Evolutionary conservation across 139 green algal species (phyloP).

Genomic region (Chlorella sp.): DNA sequence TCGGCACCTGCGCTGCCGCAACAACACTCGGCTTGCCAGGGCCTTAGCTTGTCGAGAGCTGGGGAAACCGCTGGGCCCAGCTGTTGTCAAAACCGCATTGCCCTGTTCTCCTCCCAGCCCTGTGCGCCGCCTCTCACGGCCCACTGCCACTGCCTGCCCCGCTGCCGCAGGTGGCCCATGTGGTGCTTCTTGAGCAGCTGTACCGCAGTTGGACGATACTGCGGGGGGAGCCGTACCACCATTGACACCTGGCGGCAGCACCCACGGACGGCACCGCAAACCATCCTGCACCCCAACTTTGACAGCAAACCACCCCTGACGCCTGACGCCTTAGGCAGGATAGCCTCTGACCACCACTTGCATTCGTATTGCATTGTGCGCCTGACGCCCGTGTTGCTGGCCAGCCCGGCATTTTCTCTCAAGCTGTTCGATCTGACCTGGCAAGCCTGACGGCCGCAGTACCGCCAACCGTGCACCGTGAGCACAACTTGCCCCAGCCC

Average conservation of each 20-base stretch:
- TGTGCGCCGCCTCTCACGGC: background rate
- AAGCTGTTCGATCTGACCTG: background rate
- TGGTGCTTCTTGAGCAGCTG: constrained; percentile 90
- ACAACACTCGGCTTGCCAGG: background rate
- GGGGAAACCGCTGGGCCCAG: background rate
- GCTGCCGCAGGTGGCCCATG: constrained; percentile 70
- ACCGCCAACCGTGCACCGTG: background rate
- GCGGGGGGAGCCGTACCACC: constrained; percentile 83
- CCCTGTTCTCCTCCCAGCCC: background rate
- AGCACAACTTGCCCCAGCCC: too few relatives aligned
- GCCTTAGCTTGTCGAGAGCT: background rate
- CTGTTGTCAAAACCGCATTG: background rate
- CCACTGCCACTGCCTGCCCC: background rate
- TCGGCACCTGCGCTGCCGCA: background rate
- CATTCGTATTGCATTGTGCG: background rate
- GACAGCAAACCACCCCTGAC: background rate
- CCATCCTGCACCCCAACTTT: background rate
- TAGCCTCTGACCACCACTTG: background rate
- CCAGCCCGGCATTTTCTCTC: too few relatives aligned
- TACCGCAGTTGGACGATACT: constrained; percentile 88
- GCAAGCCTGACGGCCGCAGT: background rate
- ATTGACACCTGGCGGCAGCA: constrained; percentile 54
- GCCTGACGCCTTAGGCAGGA: background rate
- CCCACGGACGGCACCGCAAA: background rate
- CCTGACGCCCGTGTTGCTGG: too few relatives aligned